Percentiles rank a stretch among this genome's conserved stretches.
These are phyloP conservation scores for Ustilago xerochloae DNA, from an alignment of 1,284 basidiomycete genomes.

Conservation along the genomic window DNA sequence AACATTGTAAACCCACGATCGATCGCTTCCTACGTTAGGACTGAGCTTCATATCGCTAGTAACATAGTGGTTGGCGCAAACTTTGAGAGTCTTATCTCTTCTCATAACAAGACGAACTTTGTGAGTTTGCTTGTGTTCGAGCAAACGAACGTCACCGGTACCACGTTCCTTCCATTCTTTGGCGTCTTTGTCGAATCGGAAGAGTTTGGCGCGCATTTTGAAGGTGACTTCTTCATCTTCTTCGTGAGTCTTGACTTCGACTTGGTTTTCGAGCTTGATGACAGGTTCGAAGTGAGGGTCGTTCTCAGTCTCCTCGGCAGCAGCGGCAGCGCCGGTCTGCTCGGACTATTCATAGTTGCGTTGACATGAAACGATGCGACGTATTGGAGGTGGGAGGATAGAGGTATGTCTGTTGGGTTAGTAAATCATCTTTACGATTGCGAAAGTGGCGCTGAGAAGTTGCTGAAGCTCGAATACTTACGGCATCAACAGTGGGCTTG, in stretches of 20 bases:
- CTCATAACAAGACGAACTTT: conserved; percentile 98
- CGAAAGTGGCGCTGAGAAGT: too few species aligned
- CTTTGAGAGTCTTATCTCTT: conserved; percentile 99
- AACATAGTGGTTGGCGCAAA: conserved; percentile 98
- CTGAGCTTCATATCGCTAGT: conserved; percentile 90
- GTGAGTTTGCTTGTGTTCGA: conserved; percentile 82
- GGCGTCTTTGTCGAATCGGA: conserved; percentile 85
- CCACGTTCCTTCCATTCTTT: conserved; percentile 96
- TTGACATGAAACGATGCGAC: neutral
- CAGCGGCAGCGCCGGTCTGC: conserved; percentile 32
- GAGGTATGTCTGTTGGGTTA: neutral
- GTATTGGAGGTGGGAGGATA: neutral
- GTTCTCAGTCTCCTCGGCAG: conserved; percentile 79
- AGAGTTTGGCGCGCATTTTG: conserved; percentile 99
- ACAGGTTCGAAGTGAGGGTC: conserved; percentile 96
- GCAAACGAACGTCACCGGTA: conserved; percentile 65
- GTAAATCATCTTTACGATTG: neutral
- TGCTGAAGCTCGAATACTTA: conserved; percentile 28
- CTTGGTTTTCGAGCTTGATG: conserved; percentile 93
- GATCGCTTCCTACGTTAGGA: conserved; percentile 98
- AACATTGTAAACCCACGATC: conserved; percentile 96
- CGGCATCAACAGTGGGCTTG: conserved; percentile 51
- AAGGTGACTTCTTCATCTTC: conserved; percentile 93
- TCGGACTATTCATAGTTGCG: conserved; percentile 11
- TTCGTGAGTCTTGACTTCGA: conserved; percentile 93